phyloP scores from a whole-genome alignment of 2,329 filamentous ascomycete genomes.

The Eurotiales sp. region DNA sequence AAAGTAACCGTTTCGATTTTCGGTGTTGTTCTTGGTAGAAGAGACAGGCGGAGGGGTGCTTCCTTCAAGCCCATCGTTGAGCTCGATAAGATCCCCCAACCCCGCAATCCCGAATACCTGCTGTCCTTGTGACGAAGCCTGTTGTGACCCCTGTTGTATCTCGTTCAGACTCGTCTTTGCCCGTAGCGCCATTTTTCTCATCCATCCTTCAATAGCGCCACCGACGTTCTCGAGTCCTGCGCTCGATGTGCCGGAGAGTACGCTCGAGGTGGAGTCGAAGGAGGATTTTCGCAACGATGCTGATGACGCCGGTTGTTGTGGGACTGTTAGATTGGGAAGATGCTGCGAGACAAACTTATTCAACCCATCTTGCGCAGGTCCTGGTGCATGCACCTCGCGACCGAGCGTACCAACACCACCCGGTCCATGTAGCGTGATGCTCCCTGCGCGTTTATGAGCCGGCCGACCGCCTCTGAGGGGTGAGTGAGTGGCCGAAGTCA shows the following conservation, averaged over 20 bases:
- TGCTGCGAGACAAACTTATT: slow-evolving; percentile 83
- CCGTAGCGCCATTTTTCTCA: slow-evolving; percentile 68
- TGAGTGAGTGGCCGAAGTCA: slow-evolving; percentile 3
- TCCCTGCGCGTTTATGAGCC: slow-evolving; percentile 39
- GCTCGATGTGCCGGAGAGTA: slow-evolving; percentile 30
- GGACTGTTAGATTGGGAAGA: slow-evolving; percentile 71
- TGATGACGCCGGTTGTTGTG: slow-evolving; percentile 60
- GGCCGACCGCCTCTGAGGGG: slow-evolving; percentile 20
- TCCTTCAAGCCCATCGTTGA: slow-evolving; percentile 33
- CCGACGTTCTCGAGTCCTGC: slow-evolving; percentile 73
- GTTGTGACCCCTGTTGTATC: slow-evolving; percentile 31
- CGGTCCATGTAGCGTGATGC: slow-evolving; percentile 69
- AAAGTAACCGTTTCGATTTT: background rate
- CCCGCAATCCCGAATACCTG: slow-evolving; percentile 27
- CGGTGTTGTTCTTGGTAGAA: background rate
- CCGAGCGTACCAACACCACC: slow-evolving; percentile 84
- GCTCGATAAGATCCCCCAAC: slow-evolving; percentile 42
- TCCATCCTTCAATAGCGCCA: slow-evolving; percentile 83
- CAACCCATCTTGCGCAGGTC: slow-evolving; percentile 77
- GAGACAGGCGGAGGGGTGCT: slow-evolving; percentile 7
- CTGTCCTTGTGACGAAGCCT: slow-evolving; percentile 21
- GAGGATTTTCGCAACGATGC: slow-evolving; percentile 51
- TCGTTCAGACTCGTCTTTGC: slow-evolving; percentile 39
- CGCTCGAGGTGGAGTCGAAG: slow-evolving; percentile 32
- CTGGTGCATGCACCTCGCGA: slow-evolving; percentile 48